Evolutionary conservation across 1,284 basidiomycete species (phyloP).

Genomic region (Phlebopus sp.): DNA sequence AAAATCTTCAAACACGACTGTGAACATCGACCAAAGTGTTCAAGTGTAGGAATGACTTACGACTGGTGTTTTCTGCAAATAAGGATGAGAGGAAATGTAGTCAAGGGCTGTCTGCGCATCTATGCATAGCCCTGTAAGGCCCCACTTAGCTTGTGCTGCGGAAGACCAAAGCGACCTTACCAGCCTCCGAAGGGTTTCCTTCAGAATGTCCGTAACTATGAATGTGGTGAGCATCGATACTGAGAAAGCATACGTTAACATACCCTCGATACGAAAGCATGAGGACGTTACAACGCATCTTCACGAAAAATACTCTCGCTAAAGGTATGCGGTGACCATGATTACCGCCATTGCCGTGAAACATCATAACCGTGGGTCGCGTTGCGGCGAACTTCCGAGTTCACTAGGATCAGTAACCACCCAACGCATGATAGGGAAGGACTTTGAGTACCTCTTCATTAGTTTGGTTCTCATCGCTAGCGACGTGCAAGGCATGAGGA

Average conservation of each 20-base stretch:
- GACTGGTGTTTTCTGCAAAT: slow-evolving; percentile 66
- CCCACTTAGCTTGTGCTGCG: background rate
- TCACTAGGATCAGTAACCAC: background rate
- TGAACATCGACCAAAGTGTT: background rate
- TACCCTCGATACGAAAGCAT: slow-evolving; percentile 88
- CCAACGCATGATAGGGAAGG: background rate
- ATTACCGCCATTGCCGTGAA: slow-evolving; percentile 88
- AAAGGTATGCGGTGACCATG: slow-evolving; percentile 87
- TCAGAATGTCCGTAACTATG: slow-evolving; percentile 79
- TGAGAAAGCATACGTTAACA: slow-evolving; percentile 16
- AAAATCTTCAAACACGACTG: slow-evolving; percentile 50
- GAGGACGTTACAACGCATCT: slow-evolving; percentile 85
- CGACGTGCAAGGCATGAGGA: slow-evolving; percentile 27
- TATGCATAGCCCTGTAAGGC: slow-evolving; percentile 59
- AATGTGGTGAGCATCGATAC: background rate
- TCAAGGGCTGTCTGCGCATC: slow-evolving; percentile 84
- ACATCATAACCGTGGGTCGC: slow-evolving; percentile 84
- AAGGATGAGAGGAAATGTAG: slow-evolving; percentile 68
- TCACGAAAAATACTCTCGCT: slow-evolving; percentile 80
- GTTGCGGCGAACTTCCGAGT: slow-evolving; percentile 55
- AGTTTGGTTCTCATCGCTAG: slow-evolving; percentile 33
- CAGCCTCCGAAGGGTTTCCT: slow-evolving; percentile 81
- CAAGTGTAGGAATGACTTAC: slow-evolving; percentile 36
- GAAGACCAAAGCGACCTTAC: slow-evolving; percentile 31
- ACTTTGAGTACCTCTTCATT: slow-evolving; percentile 45